These are phyloP conservation scores for Beverwykella pulmonaria DNA, from an alignment of 495 filamentous ascomycete species.

Conservation along the genomic window DNA sequence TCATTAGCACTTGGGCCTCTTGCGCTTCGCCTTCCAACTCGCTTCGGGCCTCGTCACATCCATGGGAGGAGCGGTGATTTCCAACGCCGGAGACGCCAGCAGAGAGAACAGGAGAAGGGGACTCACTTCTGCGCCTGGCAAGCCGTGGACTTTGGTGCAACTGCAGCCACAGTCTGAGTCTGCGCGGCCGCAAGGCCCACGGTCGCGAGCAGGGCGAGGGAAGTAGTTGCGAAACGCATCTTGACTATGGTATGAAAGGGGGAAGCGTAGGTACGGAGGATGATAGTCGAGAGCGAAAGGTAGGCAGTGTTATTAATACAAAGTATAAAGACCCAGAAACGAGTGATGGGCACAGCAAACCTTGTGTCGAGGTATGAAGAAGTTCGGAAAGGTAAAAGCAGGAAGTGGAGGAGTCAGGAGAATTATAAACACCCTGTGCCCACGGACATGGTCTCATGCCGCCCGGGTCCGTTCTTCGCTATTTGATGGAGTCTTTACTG, in stretches of 20 bases:
- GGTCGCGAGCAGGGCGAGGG: constrained; percentile 32
- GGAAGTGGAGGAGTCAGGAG: too few species aligned
- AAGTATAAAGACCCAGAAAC: too few species aligned
- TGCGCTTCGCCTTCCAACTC: too few species aligned
- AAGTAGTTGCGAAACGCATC: constrained; percentile 38
- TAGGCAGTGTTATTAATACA: too few species aligned
- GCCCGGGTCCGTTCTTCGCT: too few species aligned
- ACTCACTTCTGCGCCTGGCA: constrained; percentile 38
- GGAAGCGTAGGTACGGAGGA: neutral
- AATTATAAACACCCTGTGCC: neutral
- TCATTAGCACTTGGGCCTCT: too few species aligned
- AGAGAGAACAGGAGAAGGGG: neutral
- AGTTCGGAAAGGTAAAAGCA: neutral
- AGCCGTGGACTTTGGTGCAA: neutral
- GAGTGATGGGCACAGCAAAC: neutral
- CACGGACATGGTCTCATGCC: too few species aligned
- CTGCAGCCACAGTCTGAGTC: constrained; percentile 27
- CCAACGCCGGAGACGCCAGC: too few species aligned
- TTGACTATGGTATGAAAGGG: constrained; percentile 9
- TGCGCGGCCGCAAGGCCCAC: constrained; percentile 45
- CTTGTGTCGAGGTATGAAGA: neutral
- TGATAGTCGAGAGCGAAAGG: too few species aligned
- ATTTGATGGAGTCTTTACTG: too few species aligned
- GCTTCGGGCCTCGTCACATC: too few species aligned
- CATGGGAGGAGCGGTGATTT: too few species aligned